phyloP scores from a whole-genome alignment of 2,329 filamentous ascomycete species.

The Dothidotthia symphoricarpi region DNA sequence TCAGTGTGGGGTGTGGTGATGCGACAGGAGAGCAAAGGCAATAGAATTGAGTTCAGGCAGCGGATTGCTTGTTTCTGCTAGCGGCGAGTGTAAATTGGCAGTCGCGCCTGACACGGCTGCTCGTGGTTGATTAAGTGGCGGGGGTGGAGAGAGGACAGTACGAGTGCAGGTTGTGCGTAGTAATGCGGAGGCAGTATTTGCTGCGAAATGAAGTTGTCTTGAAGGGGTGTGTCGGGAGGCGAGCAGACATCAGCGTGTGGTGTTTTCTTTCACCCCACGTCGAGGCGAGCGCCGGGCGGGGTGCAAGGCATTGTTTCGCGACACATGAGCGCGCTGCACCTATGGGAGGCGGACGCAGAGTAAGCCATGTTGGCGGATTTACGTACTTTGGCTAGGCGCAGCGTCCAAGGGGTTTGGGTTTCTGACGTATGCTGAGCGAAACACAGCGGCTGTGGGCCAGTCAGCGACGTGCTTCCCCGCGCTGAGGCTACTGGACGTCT shows the following conservation, averaged over 20 bases:
- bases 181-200: too few species aligned
- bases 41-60: slow-evolving; percentile 21
- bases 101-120: background rate
- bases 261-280: too few species aligned
- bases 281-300: background rate
- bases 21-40: slow-evolving; percentile 23
- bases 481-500: slow-evolving; percentile 5
- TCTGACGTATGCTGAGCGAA: slow-evolving; percentile 6
- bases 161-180: background rate
- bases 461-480: background rate
- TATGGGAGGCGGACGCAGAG: slow-evolving; percentile 15
- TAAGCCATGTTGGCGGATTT: slow-evolving; percentile 12
- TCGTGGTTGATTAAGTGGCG: slow-evolving; percentile 2
- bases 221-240: too few species aligned
- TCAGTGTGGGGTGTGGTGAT: slow-evolving; percentile 27
- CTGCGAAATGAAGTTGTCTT: too few species aligned
- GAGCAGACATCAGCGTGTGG: too few species aligned
- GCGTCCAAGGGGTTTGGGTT: slow-evolving; percentile 1
- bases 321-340: background rate
- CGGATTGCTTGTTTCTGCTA: slow-evolving; percentile 15
- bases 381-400: slow-evolving; percentile 15
- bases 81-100: slow-evolving; percentile 13
- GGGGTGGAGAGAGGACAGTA: slow-evolving; percentile 1
- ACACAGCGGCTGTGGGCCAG: slow-evolving; percentile 2
- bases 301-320: background rate